Conservation (phyloP, 139 green algal genomes). For the Chlorella vulgaris region DNA sequence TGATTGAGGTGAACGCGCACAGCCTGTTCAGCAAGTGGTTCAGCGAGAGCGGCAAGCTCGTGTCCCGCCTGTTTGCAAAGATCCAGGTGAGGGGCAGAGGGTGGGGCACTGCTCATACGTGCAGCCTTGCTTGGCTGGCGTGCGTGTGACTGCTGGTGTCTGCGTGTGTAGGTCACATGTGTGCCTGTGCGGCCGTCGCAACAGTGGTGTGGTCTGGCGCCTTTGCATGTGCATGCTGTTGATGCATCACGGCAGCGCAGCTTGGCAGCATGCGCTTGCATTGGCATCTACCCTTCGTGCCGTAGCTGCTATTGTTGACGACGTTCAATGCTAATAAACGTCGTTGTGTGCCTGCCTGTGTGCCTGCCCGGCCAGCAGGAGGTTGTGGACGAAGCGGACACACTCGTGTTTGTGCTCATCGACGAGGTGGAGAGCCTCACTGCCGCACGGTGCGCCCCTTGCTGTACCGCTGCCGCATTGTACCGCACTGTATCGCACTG, state of each 20-base stretch:
- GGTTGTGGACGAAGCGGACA: slow-evolving; percentile 83
- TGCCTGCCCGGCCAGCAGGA: slow-evolving; percentile 43
- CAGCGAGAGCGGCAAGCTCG: slow-evolving; percentile 81
- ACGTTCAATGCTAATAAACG: neutral
- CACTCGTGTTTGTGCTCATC: slow-evolving; percentile 96
- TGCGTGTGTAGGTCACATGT: too few species aligned
- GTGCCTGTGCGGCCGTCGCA: too few species aligned
- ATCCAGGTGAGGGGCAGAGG: slow-evolving; percentile 55
- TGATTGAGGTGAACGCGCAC: slow-evolving; percentile 98
- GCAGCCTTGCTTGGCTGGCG: too few species aligned
- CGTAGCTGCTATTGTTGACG: neutral
- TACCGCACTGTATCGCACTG: neutral
- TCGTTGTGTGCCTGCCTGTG: neutral
- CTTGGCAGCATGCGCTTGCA: too few species aligned
- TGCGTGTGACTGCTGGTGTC: too few species aligned
- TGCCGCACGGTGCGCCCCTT: slow-evolving; percentile 63
- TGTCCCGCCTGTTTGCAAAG: slow-evolving; percentile 76
- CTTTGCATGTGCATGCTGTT: too few species aligned
- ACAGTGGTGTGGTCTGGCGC: too few species aligned
- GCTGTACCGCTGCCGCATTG: neutral
- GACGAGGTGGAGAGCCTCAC: slow-evolving; percentile 92
- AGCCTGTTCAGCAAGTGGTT: slow-evolving; percentile 97
- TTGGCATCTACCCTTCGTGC: too few species aligned
- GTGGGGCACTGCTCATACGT: too few species aligned
- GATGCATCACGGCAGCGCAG: too few species aligned